phyloP scores from a whole-genome alignment of 768 basidiomycete genomes.

The Naematelia aurantialba region DNA sequence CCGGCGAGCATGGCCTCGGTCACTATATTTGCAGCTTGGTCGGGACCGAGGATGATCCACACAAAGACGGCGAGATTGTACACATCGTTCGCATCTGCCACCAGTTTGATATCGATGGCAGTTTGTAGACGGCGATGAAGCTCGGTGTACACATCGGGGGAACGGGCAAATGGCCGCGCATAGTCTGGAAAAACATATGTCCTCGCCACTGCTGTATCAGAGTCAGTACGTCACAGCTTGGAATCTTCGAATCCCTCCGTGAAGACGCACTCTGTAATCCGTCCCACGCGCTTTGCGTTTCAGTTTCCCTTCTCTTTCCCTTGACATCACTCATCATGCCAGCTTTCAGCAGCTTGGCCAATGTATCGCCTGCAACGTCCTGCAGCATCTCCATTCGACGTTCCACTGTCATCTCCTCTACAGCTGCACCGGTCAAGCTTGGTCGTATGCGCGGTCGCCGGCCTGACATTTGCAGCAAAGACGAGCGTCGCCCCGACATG shows the following conservation, averaged over 20 bases:
- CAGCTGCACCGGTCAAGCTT: constrained; percentile 2
- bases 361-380: constrained; percentile 32
- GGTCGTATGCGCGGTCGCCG: background rate
- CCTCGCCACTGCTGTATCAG: constrained; percentile 14
- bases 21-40: constrained; percentile 21
- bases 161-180: constrained; percentile 21
- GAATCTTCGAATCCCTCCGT: no score
- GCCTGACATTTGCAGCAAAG: background rate
- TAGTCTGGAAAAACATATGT: constrained; percentile 28
- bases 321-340: constrained; percentile 1
- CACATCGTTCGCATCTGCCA: constrained; percentile 8
- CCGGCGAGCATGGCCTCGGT: constrained; percentile 1
- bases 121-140: constrained; percentile 14
- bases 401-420: constrained; percentile 21
- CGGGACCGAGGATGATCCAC: constrained; percentile 28
- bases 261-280: constrained; percentile 5
- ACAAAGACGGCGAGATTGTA: constrained; percentile 36
- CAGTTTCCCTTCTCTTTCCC: constrained; percentile 8
- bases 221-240: no score
- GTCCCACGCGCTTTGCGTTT: constrained; percentile 7
- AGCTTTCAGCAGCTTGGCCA: constrained; percentile 21
- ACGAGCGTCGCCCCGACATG: background rate
- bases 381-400: constrained; percentile 23
- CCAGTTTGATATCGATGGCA: constrained; percentile 4
- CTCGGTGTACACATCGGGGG: constrained; percentile 12